Evolutionary conservation across 306 rosid species (phyloP), one percentile per base, ranked within the genome.

Genomic region (Rosa persica): DNA sequence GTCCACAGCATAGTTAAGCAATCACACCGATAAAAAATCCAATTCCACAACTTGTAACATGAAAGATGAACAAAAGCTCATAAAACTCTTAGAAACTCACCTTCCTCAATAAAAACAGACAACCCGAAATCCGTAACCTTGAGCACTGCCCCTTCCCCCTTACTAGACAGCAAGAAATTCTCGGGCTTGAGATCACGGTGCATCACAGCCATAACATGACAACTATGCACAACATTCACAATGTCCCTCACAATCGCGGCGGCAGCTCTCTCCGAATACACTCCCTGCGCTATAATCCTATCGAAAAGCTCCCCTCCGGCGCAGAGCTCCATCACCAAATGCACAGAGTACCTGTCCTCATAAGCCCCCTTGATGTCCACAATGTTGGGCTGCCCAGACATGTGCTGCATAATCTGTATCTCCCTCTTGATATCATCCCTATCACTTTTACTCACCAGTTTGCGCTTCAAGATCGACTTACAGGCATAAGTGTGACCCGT

Each of bases 141-240:
- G 20, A 94, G 85, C n/a, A 86, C 34, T 5, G 97, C 93, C 5
- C 76, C 86, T 27, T 80, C 84, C 52, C 87, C 95, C 84, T 89
- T 87, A 75, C 87, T 81, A 67, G 96, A 85, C 38, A 94, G 88
- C 90, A 94, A 85, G 89, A 93, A 93, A 85, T 93, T 93, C 83
- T 93, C 96, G 0, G 98, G 98, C 92, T 93, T 93, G 40, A 93
- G 88, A 88, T 93, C 98, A 0, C 98, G 95, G 70, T 93, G 98
- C 88, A 93, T 55, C 22, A 93, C 97, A 13, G 97, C 98, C 98
- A 93, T 93, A 66, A 93, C 85, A 61, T 91, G 95, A 55, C 97
- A 93, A 73, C 92, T 89, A 47, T 93, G 97, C 22, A 93, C 97
- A 79, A 90, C 96, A 77, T 91, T 93, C 6, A 88, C 97, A 71